Percentiles rank a stretch among this genome's conserved stretches.
Conservation (phyloP, 1,284 basidiomycete species). For the Puccinia coronata region DNA sequence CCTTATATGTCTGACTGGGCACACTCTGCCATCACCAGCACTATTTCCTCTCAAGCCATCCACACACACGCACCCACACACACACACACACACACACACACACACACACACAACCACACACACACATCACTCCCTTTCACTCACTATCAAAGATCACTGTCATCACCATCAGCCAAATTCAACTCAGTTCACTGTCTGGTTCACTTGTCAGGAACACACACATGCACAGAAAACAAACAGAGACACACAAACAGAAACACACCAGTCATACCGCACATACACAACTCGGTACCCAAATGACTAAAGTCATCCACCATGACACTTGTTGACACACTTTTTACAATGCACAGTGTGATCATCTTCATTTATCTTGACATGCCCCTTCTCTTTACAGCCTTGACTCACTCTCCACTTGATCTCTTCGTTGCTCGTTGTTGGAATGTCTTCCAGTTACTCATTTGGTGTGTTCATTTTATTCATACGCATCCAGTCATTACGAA, state of each 20-base stretch:
- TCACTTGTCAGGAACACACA: not conserved
- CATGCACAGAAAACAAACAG: not conserved
- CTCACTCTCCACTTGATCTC: conserved; percentile 1
- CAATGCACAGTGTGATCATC: conserved; percentile 15
- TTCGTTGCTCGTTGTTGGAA: conserved; percentile 50
- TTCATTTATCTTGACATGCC: not conserved
- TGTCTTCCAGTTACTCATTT: conserved; percentile 49
- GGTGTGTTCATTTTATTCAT: conserved; percentile 50
- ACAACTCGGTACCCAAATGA: not conserved
- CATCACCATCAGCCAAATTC: not conserved
- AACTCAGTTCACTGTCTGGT: not conserved
- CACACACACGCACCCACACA: not conserved
- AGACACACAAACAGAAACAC: not conserved
- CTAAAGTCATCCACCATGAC: not conserved
- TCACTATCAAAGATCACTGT: not conserved
- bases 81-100: not conserved
- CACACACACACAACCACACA: no score
- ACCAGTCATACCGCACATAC: conserved; percentile 22
- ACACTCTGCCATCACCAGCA: not conserved
- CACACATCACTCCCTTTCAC: not conserved
- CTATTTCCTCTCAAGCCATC: not conserved
- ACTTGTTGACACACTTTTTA: conserved; percentile 12
- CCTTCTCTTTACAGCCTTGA: not conserved
- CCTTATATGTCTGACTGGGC: not conserved
- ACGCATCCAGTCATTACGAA: conserved; percentile 74